Conservation (phyloP, 2,329 filamentous ascomycete genomes). For the Myriangium duriaei region DNA sequence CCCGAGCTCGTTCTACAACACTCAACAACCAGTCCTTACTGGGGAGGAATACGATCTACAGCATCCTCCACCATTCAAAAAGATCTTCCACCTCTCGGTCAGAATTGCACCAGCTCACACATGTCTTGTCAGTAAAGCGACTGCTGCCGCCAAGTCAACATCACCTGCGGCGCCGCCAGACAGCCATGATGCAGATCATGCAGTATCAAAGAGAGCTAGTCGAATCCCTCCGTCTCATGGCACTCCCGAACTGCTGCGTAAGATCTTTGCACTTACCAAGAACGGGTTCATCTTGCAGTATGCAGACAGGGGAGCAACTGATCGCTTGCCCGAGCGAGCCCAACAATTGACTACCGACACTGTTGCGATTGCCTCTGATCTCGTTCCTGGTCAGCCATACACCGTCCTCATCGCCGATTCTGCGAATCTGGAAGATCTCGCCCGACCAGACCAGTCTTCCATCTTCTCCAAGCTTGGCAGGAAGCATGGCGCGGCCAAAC, state of each 20-base stretch:
- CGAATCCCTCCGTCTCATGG: constrained; percentile 21
- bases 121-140: constrained; percentile 2
- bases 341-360: constrained; percentile 61
- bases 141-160: constrained; percentile 3
- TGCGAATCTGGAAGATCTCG: constrained; percentile 47
- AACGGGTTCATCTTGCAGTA: constrained; percentile 68
- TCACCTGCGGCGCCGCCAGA: constrained; percentile 1
- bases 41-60: constrained; percentile 2
- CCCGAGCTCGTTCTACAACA: neutral
- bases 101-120: constrained; percentile 8
- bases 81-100: constrained; percentile 2
- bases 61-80: constrained; percentile 8
- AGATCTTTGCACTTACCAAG: constrained; percentile 59
- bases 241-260: constrained; percentile 47
- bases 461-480: constrained; percentile 54
- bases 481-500: constrained; percentile 41
- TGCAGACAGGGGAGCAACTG: constrained; percentile 53
- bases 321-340: constrained; percentile 61
- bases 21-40: neutral
- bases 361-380: constrained; percentile 67
- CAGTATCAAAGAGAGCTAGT: constrained; percentile 17
- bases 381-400: constrained; percentile 69
- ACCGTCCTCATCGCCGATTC: constrained; percentile 60
- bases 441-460: constrained; percentile 38
- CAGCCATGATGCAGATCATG: constrained; percentile 1